Percentiles rank a stretch among this genome's conserved stretches.
Evolutionary conservation across 345 rosid species (phyloP).

Genomic region (Bruguiera parviflora): DNA sequence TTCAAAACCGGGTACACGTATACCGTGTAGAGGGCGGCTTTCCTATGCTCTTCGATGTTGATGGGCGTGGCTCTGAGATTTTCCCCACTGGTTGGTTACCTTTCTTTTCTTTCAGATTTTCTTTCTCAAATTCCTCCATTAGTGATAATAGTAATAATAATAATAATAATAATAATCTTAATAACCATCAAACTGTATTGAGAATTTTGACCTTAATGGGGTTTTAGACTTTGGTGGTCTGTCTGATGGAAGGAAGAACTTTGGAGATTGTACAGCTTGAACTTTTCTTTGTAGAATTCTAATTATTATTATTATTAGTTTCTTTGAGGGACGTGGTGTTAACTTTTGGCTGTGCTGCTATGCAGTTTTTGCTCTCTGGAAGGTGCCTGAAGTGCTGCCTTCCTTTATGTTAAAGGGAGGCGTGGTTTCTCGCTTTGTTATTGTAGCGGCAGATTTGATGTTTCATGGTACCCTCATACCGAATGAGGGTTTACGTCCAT

Average conservation of each 20-base stretch:
- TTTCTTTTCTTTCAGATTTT: background rate
- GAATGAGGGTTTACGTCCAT: slow-evolving; percentile 63
- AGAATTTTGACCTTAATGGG: no score
- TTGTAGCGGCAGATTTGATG: slow-evolving; percentile 99
- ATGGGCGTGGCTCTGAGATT: slow-evolving; percentile 83
- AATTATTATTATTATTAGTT: no score
- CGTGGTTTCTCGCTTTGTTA: slow-evolving; percentile 79
- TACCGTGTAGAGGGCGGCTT: slow-evolving; percentile 75
- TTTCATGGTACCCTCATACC: slow-evolving; percentile 80
- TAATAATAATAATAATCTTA: no score
- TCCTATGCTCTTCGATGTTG: slow-evolving; percentile 82
- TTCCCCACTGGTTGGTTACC: slow-evolving; percentile 68
- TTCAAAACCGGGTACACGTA: slow-evolving; percentile 74
- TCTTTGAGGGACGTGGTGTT: background rate
- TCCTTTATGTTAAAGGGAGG: slow-evolving; percentile 78
- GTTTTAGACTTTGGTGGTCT: no score
- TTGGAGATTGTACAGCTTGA: no score
- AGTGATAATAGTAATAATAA: no score
- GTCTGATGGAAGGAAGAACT: no score
- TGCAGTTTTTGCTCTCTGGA: slow-evolving; percentile 94
- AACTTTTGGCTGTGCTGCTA: background rate
- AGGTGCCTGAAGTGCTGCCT: slow-evolving; percentile 75
- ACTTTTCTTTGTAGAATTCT: no score
- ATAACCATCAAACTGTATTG: no score
- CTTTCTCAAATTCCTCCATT: background rate